A percentile compares a stretch with the other conserved stretches of the same genome.
These are phyloP conservation scores for Cryptococcus hybrid DNA, from an alignment of 1,284 basidiomycete species.

Conservation along the genomic window DNA sequence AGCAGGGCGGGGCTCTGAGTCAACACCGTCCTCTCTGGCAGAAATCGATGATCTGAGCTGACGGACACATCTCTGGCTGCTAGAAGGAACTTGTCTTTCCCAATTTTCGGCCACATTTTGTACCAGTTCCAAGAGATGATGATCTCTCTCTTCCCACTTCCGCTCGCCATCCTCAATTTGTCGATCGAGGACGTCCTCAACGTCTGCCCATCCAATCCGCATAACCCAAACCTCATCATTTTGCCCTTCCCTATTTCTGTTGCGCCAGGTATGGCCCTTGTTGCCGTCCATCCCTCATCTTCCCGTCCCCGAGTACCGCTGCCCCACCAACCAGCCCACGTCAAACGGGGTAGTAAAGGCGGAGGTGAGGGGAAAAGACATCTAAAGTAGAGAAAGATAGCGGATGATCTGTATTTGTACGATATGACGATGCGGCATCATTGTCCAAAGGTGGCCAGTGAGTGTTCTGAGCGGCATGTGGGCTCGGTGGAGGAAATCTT, in stretches of 20 bases:
- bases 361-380: constrained; percentile 46
- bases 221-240: constrained; percentile 30
- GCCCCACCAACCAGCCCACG: constrained; percentile 42
- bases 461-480: constrained; percentile 17
- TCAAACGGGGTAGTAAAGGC: constrained; percentile 37
- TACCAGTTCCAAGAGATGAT: constrained; percentile 14
- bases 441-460: constrained; percentile 17
- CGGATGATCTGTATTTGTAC: constrained; percentile 21
- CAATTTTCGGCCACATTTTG: constrained; percentile 27
- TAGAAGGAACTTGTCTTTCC: constrained; percentile 10
- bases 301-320: constrained; percentile 17
- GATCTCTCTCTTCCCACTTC: constrained; percentile 24
- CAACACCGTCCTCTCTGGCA: constrained; percentile 3
- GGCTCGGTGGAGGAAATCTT: constrained; percentile 21
- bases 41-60: constrained; percentile 12
- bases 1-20: constrained; percentile 19
- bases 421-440: constrained; percentile 1
- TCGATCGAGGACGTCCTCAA: constrained; percentile 40
- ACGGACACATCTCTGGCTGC: constrained; percentile 30
- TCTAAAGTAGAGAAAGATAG: constrained; percentile 38
- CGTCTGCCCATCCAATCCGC: constrained; percentile 43
- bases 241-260: constrained; percentile 1
- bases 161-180: constrained; percentile 7
- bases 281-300: constrained; percentile 17
- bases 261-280: neutral